Evolutionary conservation across 352 stramenopile genomes (phyloP).

Genomic region (Salisapilia sapeloensis): DNA sequence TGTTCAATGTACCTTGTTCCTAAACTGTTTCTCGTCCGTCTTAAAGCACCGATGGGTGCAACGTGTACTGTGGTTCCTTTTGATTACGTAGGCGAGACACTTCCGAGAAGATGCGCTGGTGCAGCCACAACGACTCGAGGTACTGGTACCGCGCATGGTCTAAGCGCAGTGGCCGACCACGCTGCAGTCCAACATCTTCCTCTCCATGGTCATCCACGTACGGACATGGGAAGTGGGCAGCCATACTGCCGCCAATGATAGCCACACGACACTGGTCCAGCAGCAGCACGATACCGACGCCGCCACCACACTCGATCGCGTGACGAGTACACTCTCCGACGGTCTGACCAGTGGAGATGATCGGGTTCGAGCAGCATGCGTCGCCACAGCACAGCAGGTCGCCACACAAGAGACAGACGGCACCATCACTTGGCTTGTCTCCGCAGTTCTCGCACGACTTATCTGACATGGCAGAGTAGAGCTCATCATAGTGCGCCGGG

Average conservation of each 20-base stretch:
- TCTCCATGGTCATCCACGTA: conserved; percentile 78
- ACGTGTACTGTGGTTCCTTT: conserved; percentile 71
- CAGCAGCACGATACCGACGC: conserved; percentile 66
- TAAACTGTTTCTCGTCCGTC: too few relatives aligned
- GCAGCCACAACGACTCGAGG: conserved; percentile 71
- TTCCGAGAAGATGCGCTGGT: conserved; percentile 69
- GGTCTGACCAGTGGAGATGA: conserved; percentile 47
- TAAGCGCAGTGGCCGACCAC: conserved; percentile 58
- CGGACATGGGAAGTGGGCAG: conserved; percentile 66
- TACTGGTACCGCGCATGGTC: conserved; percentile 54
- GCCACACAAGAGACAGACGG: conserved; percentile 70
- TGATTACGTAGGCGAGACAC: conserved; percentile 78
- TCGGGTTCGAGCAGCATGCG: conserved; percentile 65
- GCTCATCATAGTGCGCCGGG: conserved; percentile 68
- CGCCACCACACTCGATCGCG: conserved; percentile 68
- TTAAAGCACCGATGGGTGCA: conserved; percentile 76
- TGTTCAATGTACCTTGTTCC: too few relatives aligned
- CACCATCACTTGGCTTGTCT: conserved; percentile 46
- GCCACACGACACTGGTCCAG: conserved; percentile 74
- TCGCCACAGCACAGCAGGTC: conserved; percentile 73
- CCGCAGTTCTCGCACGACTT: conserved; percentile 53
- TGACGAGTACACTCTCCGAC: conserved; percentile 78
- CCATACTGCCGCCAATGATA: conserved; percentile 72
- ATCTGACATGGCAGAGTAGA: conserved; percentile 61
- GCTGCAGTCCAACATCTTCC: conserved; percentile 68